Base-by-base conservation (phyloP, 345 rosid genomes). In the Moricandia moricandioides region DNA sequence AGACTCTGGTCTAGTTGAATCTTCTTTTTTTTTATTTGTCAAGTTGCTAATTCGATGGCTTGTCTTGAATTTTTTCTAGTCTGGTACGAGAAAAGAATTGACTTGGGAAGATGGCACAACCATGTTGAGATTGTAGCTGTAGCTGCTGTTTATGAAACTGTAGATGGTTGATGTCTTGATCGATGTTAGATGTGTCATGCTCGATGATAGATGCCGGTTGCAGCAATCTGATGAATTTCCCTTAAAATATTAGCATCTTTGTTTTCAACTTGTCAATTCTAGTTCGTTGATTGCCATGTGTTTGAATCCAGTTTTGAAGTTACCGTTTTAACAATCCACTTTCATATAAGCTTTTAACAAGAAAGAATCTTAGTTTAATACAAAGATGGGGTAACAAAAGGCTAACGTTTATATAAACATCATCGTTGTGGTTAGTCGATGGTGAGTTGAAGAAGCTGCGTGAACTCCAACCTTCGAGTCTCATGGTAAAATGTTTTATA, bases 391-490 rank as follows among this genome's bases (percentile, higher is more conserved):
- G n/a, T 59, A 0, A 33, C 54, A 14, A 59, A 31, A 10, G 31
- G 31, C 3, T 45, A 58, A 67, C 18, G 35, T n/a, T n/a, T n/a
- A n/a, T n/a, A n/a, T n/a, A n/a, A n/a, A n/a, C n/a, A n/a, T n/a
- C 13, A 30, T 58, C 4, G 39, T 43, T 56, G 12, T 13, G 52
- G 40, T 69, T 82, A 88, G 31, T 80, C 83, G 62, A 91, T 80
- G 17, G 81, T 74, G 57, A 93, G 83, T 52, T 81, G 65, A 57
- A 93, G 78, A 16, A 65, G 79, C 72, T 93, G 92, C 78, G 80
- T 84, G 26, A 93, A 91, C 65, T 93, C 92, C 47, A 88, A 26
- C 75, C 84, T 89, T 79, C 90, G 84, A 34, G 98, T 93, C 62
- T 91, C 98, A 57, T 65, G 83, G 49, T 91, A 84, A 54, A 85